Evolutionary conservation across 2,329 filamentous ascomycete genomes (phyloP), one percentile per base, ranked within the genome.

Genomic region (Fusarium sp.): DNA sequence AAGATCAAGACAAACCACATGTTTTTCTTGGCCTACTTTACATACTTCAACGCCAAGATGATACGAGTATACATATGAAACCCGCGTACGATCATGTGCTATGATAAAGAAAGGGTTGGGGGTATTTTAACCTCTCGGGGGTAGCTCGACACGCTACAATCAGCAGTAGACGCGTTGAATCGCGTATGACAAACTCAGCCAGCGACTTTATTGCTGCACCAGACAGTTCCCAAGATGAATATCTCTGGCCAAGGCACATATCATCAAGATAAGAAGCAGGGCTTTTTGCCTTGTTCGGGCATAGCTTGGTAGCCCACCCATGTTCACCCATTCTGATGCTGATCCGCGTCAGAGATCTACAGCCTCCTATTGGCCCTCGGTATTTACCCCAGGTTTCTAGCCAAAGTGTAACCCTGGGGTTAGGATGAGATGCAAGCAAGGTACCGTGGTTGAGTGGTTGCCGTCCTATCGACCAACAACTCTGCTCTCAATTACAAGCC

Each of bases 241-340:
- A 13, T 21, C 33, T 44, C 49, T 19, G 6, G 43, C 23, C 8
- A 9, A 51, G 35, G 33, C 38, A 51, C 14, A 37, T 38, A 33
- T 13, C 25, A 27, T 43, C 17, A 13, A 63, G 38, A 52, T 57
- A 61, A 25, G 17, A 15, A 13, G 13, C n/a, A 48, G 61, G 58
- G 55, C 44, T 53, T 65, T 65, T 64, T 64, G 19, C 32, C 61
- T 48, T 35, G 3, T 49, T 65, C 4, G 9, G 60, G 61, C 37
- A 61, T 61, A 65, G 61, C 25, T n/a, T 23, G 43, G 21, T 6
- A 11, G 13, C 32, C 11, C 11, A 25, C 48, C 25, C 6, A 0
- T 49, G 33, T 29, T 11, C 25, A 21, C 11, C 25, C 44, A 41
- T 31, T 19, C 27, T 19, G 10, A 37, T 33, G 35, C 19, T 23